phyloP scores from a whole-genome alignment of 331 rosid species.

The Malus hybrid region DNA sequence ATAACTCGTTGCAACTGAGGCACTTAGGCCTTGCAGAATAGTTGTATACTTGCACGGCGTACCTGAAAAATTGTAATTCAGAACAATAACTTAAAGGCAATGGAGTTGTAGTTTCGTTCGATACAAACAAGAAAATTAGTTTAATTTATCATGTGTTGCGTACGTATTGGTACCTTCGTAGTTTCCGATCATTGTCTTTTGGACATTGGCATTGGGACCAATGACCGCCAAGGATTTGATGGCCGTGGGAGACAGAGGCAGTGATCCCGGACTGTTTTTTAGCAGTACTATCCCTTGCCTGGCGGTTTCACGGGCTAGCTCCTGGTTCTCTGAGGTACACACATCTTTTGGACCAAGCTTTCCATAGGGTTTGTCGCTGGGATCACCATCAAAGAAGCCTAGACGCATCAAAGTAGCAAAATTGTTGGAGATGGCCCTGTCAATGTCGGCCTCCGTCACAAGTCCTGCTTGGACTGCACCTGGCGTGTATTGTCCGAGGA shows the following conservation, averaged over 20 bases:
- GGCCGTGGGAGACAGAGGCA: conserved; percentile 61
- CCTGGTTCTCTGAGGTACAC: conserved; percentile 62
- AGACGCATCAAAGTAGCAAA: conserved; percentile 83
- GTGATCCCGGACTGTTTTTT: conserved; percentile 59
- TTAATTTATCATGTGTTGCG: neutral
- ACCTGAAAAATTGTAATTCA: conserved; percentile 41
- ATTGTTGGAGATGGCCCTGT: conserved; percentile 74
- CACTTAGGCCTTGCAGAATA: conserved; percentile 81
- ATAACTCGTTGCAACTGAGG: conserved; percentile 52
- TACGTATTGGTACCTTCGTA: conserved; percentile 52
- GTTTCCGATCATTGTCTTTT: conserved; percentile 89
- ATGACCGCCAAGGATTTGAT: conserved; percentile 87
- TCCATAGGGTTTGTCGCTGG: conserved; percentile 72
- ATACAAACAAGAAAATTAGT: neutral
- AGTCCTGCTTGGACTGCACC: conserved; percentile 83
- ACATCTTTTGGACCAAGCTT: conserved; percentile 90
- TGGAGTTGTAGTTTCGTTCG: neutral
- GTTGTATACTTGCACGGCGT: conserved; percentile 78
- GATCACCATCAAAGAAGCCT: conserved; percentile 96
- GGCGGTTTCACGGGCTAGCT: conserved; percentile 87
- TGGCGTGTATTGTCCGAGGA: conserved; percentile 60
- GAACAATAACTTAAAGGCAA: neutral
- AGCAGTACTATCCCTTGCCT: conserved; percentile 97
- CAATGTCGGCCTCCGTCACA: conserved; percentile 55
- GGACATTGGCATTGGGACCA: conserved; percentile 94